These are phyloP conservation scores for Pythium pyrilobum DNA, from an alignment of 352 stramenopile genomes.

Conservation along the genomic window DNA sequence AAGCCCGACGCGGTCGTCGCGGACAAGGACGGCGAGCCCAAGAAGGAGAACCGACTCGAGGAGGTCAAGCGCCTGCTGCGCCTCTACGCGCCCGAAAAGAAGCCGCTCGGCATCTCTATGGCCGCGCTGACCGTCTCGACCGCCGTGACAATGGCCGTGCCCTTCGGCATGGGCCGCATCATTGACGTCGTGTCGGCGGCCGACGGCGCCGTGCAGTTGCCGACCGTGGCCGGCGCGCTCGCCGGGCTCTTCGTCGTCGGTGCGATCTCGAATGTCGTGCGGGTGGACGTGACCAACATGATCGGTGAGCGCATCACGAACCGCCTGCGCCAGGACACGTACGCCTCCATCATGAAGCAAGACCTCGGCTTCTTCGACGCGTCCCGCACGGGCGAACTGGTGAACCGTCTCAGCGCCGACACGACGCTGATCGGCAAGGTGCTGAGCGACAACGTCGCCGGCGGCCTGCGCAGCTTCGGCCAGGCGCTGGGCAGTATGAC, in stretches of 20 bases:
- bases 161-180: slow-evolving; percentile 77
- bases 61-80: slow-evolving; percentile 20
- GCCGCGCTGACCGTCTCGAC: slow-evolving; percentile 61
- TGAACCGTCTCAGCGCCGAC: slow-evolving; percentile 89
- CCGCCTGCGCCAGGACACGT: slow-evolving; percentile 69
- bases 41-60: slow-evolving; percentile 8
- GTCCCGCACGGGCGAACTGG: slow-evolving; percentile 85
- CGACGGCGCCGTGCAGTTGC: slow-evolving; percentile 34
- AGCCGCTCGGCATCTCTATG: slow-evolving; percentile 54
- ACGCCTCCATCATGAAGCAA: slow-evolving; percentile 77
- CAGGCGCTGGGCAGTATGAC: slow-evolving; percentile 82
- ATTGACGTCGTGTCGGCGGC: slow-evolving; percentile 66
- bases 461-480: slow-evolving; percentile 69
- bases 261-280: slow-evolving; percentile 64
- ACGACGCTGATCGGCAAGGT: slow-evolving; percentile 90
- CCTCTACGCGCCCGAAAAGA: slow-evolving; percentile 71
- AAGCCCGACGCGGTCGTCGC: not conserved
- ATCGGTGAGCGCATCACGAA: slow-evolving; percentile 84
- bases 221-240: slow-evolving; percentile 47
- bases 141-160: slow-evolving; percentile 69
- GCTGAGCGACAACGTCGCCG: slow-evolving; percentile 87
- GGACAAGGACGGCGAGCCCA: slow-evolving; percentile 6
- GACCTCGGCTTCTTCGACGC: slow-evolving; percentile 91
- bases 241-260: slow-evolving; percentile 64
- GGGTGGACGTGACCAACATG: slow-evolving; percentile 80